A percentile compares a stretch with the other conserved stretches of the same genome.
Conservation (phyloP, 2,329 filamentous ascomycete species). For the Ophiostoma sp. region DNA sequence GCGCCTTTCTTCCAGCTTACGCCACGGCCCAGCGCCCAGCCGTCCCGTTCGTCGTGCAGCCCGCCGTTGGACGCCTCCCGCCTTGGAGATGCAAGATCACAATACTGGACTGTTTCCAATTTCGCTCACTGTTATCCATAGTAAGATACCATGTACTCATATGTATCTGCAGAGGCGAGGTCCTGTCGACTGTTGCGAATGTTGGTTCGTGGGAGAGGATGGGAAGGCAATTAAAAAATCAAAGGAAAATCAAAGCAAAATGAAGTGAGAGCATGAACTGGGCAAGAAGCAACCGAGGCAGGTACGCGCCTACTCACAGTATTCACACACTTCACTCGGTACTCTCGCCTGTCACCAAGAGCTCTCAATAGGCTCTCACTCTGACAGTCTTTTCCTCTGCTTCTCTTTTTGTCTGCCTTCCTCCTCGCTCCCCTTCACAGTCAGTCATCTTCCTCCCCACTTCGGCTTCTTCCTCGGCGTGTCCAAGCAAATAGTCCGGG, state of each 20-base stretch:
- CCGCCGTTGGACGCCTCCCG: constrained; percentile 12
- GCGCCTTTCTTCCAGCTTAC: background rate
- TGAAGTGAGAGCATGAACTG: background rate
- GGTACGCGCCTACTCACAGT: too few species aligned
- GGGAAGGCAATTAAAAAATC: background rate
- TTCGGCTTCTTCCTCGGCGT: constrained; percentile 23
- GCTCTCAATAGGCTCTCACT: too few species aligned
- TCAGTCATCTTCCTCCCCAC: constrained; percentile 1
- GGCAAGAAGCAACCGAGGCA: background rate
- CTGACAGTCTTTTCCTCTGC: background rate
- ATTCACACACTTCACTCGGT: too few species aligned
- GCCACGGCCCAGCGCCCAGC: constrained; percentile 14
- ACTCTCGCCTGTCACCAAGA: background rate
- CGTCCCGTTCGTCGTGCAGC: background rate
- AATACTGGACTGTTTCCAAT: background rate
- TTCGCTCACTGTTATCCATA: background rate
- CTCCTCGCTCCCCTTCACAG: too few species aligned
- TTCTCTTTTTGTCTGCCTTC: too few species aligned
- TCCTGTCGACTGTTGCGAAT: background rate
- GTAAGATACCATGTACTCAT: too few species aligned
- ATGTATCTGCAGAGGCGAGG: background rate
- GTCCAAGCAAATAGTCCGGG: constrained; percentile 10
- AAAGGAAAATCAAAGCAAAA: background rate
- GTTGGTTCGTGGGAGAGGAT: background rate
- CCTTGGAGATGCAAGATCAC: background rate